Conservation (phyloP, 345 rosid species). For the Linum lewisii region DNA sequence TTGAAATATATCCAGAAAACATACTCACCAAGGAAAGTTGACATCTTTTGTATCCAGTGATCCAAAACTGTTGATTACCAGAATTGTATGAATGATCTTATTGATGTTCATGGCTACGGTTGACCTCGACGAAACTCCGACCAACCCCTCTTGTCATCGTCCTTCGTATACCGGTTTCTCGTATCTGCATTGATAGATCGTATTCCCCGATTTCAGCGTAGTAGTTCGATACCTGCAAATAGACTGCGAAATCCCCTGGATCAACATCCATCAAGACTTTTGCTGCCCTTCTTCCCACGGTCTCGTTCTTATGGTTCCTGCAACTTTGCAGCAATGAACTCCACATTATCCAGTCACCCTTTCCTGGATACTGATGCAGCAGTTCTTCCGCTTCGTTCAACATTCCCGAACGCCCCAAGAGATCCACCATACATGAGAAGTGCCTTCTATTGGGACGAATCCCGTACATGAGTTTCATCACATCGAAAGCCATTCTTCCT, state of each 20-base stretch:
- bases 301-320: conserved; percentile 46
- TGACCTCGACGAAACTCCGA: conserved; percentile 40
- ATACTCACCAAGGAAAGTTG: conserved; percentile 22
- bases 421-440: conserved; percentile 70
- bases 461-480: conserved; percentile 39
- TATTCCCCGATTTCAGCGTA: conserved; percentile 57
- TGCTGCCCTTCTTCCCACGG: conserved; percentile 57
- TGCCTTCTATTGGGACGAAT: conserved; percentile 45
- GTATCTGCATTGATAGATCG: conserved; percentile 38
- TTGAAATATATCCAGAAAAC: conserved; percentile 15
- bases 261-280: conserved; percentile 44
- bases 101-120: conserved; percentile 10
- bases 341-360: conserved; percentile 55
- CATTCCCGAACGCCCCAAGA: conserved; percentile 67
- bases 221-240: conserved; percentile 57
- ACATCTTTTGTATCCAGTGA: conserved; percentile 3
- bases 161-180: conserved; percentile 44
- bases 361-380: conserved; percentile 36
- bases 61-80: too few species aligned
- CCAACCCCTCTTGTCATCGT: conserved; percentile 49
- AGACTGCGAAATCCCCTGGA: conserved; percentile 43
- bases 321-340: conserved; percentile 74
- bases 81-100: neutral
- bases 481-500: conserved; percentile 35
- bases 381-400: conserved; percentile 56